A percentile compares a stretch with the other conserved stretches of the same genome.
Evolutionary conservation across 352 stramenopile genomes (phyloP).

Genomic region (Aphanomyces invadans): DNA sequence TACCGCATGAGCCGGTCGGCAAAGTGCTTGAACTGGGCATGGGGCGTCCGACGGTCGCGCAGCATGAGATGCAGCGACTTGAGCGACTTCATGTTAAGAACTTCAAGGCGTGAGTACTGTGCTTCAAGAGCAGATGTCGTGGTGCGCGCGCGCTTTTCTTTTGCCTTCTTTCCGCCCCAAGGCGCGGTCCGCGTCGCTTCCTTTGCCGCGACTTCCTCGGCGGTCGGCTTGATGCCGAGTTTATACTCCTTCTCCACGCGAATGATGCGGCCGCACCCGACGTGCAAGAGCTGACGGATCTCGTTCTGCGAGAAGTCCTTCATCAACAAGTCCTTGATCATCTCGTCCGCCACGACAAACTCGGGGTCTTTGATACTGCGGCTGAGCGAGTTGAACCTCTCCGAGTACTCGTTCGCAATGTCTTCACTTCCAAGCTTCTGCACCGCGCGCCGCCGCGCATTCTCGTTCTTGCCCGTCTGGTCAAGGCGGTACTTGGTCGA

Average conservation of each 20-base stretch:
- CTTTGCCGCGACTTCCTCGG: not conserved
- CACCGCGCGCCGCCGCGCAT: constrained; percentile 19
- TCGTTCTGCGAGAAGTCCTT: constrained; percentile 25
- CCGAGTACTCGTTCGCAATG: constrained; percentile 14
- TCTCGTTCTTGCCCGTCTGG: constrained; percentile 24
- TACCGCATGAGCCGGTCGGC: constrained; percentile 72
- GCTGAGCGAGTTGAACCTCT: constrained; percentile 17
- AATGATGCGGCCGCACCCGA: constrained; percentile 24
- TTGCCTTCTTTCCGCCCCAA: constrained; percentile 11
- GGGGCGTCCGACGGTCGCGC: constrained; percentile 54
- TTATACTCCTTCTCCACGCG: constrained; percentile 24
- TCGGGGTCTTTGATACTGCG: constrained; percentile 25
- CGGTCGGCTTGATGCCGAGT: constrained; percentile 16
- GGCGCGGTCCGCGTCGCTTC: not conserved
- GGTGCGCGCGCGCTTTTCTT: constrained; percentile 23
- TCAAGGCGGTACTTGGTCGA: constrained; percentile 8
- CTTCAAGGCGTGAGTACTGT: constrained; percentile 53
- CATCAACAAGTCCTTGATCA: constrained; percentile 23
- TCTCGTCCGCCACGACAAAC: constrained; percentile 21
- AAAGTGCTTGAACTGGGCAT: constrained; percentile 72
- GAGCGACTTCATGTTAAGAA: constrained; percentile 59
- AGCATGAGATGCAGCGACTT: constrained; percentile 62
- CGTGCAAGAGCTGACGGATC: constrained; percentile 20
- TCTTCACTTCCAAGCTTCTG: constrained; percentile 24
- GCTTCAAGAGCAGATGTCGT: constrained; percentile 37